Base-by-base conservation (phyloP, 306 rosid genomes). In the Malus sylvestris region DNA sequence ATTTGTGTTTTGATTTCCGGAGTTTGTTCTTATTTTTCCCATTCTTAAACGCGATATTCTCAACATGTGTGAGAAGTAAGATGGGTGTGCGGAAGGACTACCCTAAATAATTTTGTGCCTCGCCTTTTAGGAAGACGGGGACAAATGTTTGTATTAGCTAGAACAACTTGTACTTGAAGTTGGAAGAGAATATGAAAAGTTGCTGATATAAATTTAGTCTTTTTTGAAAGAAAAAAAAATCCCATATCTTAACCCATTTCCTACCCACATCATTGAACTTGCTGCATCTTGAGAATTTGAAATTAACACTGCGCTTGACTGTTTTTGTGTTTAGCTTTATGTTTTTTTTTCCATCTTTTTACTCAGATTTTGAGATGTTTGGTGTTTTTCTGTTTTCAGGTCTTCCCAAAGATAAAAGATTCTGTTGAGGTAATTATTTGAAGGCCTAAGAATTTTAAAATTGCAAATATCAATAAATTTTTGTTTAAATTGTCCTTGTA, bases 401-500 rank as follows among this genome's bases (percentile, higher is more conserved):
- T 92, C 83, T 94, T 92, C 77, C 98, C 98, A 55, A 89, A 88
- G 83, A 88, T 92, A 66, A 89, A 90, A 76, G 93, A 89, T 73
- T 89, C 96, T 42, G 86, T 82, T 67, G 87, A 90, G 97, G 98
- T 94, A 45, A 74, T 52, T 38, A 13, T 74, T 33, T 64, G 38
- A 23, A 35, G 12, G 13, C 45, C 67, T 67, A 71, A 68, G 75
- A 70, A 55, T 64, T 75, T 27, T 27, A 46, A 4, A 29, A 77
- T 49, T 74, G 45, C 75, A 68, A 29, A 68, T 63, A 59, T 70
- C 5, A 6, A 19, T 22, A 70, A 32, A 71, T 62, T 71, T 19
- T 4, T 71, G 2, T 20, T 35, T 13, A 6, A 57, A 49, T 14
- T 49, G 3, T 13, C 53, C 16, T 11, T 63, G 25, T n/a, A 19